These are phyloP conservation scores for Fusarium sp. DNA, from an alignment of 2,329 filamentous ascomycete genomes.

Conservation along the genomic window DNA sequence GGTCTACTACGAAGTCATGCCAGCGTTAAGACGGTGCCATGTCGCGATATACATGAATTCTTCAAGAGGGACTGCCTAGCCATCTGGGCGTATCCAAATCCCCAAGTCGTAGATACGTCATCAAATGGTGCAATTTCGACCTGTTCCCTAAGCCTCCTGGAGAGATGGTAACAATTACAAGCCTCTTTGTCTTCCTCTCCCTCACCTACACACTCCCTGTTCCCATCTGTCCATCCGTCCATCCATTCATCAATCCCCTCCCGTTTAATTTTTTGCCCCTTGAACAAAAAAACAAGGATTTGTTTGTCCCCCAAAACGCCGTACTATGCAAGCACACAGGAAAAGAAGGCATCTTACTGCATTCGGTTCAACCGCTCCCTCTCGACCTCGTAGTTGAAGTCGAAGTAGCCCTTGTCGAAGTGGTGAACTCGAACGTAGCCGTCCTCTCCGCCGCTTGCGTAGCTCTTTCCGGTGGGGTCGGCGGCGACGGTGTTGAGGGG, in stretches of 20 bases:
- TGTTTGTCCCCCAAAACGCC: slow-evolving; percentile 52
- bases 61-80: slow-evolving; percentile 30
- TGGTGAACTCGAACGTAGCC: slow-evolving; percentile 98
- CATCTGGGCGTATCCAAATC: slow-evolving; percentile 19
- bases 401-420: slow-evolving; percentile 98
- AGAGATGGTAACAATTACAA: slow-evolving; percentile 50
- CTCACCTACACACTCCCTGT: slow-evolving; percentile 28
- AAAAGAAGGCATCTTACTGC: slow-evolving; percentile 52
- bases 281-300: slow-evolving; percentile 45
- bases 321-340: slow-evolving; percentile 58
- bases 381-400: slow-evolving; percentile 99
- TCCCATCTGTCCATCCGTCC: slow-evolving; percentile 13
- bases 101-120: slow-evolving; percentile 40
- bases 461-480: slow-evolving; percentile 90
- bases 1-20: slow-evolving; percentile 3
- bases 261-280: slow-evolving; percentile 45
- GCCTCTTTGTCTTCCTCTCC: slow-evolving; percentile 34
- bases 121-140: slow-evolving; percentile 43
- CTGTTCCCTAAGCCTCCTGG: slow-evolving; percentile 43
- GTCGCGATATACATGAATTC: slow-evolving; percentile 36
- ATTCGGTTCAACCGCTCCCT: slow-evolving; percentile 73
- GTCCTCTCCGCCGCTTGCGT: slow-evolving; percentile 96
- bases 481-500: slow-evolving; percentile 96
- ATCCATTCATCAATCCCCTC: slow-evolving; percentile 23
- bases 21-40: slow-evolving; percentile 10